Evolutionary conservation across 2,329 filamentous ascomycete species (phyloP).

Genomic region (Domatiomyces globalis): DNA sequence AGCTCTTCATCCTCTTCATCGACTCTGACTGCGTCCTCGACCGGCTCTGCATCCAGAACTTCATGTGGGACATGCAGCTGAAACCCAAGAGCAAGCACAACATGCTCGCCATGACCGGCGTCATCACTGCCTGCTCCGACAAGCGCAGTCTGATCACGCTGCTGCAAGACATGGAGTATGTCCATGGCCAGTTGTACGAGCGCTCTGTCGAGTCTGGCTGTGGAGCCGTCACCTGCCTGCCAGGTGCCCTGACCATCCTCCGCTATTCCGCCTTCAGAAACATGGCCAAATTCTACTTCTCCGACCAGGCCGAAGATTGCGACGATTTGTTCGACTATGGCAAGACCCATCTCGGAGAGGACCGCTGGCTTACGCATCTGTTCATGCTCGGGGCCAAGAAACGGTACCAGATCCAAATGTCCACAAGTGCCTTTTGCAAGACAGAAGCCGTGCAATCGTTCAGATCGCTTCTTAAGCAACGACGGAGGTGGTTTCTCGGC

Average conservation of each 20-base stretch:
- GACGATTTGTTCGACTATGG: slow-evolving; percentile 94
- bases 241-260: slow-evolving; percentile 86
- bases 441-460: slow-evolving; percentile 91
- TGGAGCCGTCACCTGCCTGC: slow-evolving; percentile 85
- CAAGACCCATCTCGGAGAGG: slow-evolving; percentile 88
- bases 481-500: slow-evolving; percentile 88
- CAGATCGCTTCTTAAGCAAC: slow-evolving; percentile 75
- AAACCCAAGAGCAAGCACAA: slow-evolving; percentile 82
- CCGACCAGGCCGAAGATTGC: slow-evolving; percentile 88
- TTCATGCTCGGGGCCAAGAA: slow-evolving; percentile 97
- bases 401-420: slow-evolving; percentile 93
- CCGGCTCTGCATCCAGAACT: slow-evolving; percentile 83
- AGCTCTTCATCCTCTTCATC: slow-evolving; percentile 91
- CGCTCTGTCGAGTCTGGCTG: slow-evolving; percentile 89
- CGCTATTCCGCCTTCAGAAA: slow-evolving; percentile 90
- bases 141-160: slow-evolving; percentile 82
- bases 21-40: slow-evolving; percentile 95
- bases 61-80: slow-evolving; percentile 97
- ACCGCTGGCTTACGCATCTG: slow-evolving; percentile 91
- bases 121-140: slow-evolving; percentile 86
- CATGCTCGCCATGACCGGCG: slow-evolving; percentile 94
- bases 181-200: slow-evolving; percentile 93
- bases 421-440: slow-evolving; percentile 94
- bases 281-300: slow-evolving; percentile 98
- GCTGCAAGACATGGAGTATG: slow-evolving; percentile 94